A percentile compares a stretch with the other conserved stretches of the same genome.
phyloP scores from a whole-genome alignment of 2,329 filamentous ascomycete species.

The Alternaria sp. region DNA sequence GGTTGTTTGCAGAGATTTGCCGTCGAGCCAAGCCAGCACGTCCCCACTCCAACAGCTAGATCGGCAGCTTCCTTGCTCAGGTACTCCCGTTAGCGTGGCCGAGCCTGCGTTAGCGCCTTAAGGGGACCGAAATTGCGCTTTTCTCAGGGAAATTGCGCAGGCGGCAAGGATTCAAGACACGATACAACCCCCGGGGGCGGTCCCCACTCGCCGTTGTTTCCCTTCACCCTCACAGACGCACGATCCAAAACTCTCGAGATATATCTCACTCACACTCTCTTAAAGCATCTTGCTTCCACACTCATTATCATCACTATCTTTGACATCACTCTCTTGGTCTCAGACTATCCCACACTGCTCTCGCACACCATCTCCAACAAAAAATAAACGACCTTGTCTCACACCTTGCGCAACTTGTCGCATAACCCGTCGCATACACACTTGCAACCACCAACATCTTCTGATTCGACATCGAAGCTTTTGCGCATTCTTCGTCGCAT shows the following conservation, averaged over 20 bases:
- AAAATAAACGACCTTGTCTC: slow-evolving; percentile 1
- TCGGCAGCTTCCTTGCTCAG: slow-evolving; percentile 19
- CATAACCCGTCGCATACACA: slow-evolving; percentile 17
- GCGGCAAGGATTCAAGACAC: slow-evolving; percentile 33
- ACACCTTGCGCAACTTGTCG: slow-evolving; percentile 12
- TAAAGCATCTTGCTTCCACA: slow-evolving; percentile 17
- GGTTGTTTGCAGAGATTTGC: slow-evolving; percentile 5
- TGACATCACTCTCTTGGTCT: slow-evolving; percentile 7
- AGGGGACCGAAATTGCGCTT: background rate
- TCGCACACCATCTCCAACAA: slow-evolving; percentile 7
- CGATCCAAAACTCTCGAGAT: slow-evolving; percentile 19
- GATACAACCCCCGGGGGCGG: slow-evolving; percentile 18
- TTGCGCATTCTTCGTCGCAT: slow-evolving; percentile 9
- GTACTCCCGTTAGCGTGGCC: slow-evolving; percentile 13
- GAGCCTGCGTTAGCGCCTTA: slow-evolving; percentile 17
- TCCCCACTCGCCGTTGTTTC: slow-evolving; percentile 30
- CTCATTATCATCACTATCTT: slow-evolving; percentile 6
- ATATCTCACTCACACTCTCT: background rate
- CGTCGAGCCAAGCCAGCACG: background rate
- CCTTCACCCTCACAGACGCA: slow-evolving; percentile 28
- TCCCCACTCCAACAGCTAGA: background rate
- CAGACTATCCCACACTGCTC: slow-evolving; percentile 22
- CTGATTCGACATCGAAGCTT: slow-evolving; percentile 12
- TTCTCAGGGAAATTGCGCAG: slow-evolving; percentile 31
- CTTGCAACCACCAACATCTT: slow-evolving; percentile 7